Conservation (phyloP, 1,284 basidiomycete species). For the Mrakiaceae sp. region DNA sequence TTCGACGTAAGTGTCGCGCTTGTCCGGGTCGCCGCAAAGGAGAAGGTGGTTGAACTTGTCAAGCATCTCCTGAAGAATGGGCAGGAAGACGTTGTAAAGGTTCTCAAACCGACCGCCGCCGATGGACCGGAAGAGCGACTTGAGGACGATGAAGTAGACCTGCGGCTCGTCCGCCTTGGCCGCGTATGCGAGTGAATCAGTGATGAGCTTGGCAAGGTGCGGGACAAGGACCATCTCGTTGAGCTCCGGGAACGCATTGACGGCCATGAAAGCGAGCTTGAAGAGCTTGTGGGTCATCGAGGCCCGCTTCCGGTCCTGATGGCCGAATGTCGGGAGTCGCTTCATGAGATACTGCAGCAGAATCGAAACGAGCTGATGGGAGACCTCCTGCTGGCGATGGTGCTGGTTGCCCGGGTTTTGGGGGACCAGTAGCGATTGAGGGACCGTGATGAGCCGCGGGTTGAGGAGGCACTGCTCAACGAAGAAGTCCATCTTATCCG, state of each 20-base stretch:
- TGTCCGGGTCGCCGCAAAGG: slow-evolving; percentile 56
- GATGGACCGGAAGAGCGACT: slow-evolving; percentile 90
- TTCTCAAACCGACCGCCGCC: slow-evolving; percentile 95
- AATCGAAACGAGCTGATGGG: slow-evolving; percentile 84
- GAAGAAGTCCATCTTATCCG: slow-evolving; percentile 77
- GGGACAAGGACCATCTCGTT: slow-evolving; percentile 90
- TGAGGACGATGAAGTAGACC: slow-evolving; percentile 89
- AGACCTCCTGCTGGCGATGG: slow-evolving; percentile 56
- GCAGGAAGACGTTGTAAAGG: slow-evolving; percentile 92
- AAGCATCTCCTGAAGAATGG: slow-evolving; percentile 91
- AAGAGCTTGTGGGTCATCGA: slow-evolving; percentile 79
- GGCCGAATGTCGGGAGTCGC: slow-evolving; percentile 70
- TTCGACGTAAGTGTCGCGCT: slow-evolving; percentile 87
- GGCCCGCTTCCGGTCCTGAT: slow-evolving; percentile 64
- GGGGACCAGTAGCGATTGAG: slow-evolving; percentile 65
- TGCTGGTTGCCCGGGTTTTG: slow-evolving; percentile 2
- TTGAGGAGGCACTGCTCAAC: slow-evolving; percentile 67
- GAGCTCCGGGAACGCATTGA: slow-evolving; percentile 59
- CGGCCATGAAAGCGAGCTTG: slow-evolving; percentile 92
- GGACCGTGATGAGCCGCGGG: slow-evolving; percentile 69
- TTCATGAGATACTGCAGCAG: slow-evolving; percentile 79
- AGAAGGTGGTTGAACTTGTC: slow-evolving; percentile 88
- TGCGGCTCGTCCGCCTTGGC: slow-evolving; percentile 82
- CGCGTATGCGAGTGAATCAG: slow-evolving; percentile 92
- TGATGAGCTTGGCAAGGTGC: slow-evolving; percentile 86